Evolutionary conservation across 495 filamentous ascomycete genomes (phyloP), one percentile per base, ranked within the genome.

Genomic region (Aspergillus leporis): DNA sequence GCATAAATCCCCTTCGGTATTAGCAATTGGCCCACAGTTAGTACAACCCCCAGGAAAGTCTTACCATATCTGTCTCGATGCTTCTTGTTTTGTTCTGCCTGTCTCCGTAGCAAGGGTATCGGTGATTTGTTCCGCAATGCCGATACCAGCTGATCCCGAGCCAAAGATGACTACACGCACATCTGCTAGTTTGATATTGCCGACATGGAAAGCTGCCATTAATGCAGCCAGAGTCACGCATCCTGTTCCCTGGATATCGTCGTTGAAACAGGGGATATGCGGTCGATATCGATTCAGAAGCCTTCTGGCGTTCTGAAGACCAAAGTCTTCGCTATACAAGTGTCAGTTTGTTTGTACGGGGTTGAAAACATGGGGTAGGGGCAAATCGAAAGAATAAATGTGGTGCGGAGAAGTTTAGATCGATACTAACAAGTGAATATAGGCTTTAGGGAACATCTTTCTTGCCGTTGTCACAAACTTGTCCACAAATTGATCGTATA

Each of bases 221-320:
- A 96, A 87, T 0, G 87, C 91, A 0, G 91, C 92, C 4, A 96
- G 76, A 0, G 92, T 95, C 3, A 96, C 90, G 36, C 88, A 90
- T 0, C 92, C 92, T 1, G 92, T 96, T 3, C 92, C 92, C 68
- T 96, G 92, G 1, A 96, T 87, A 71, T 96, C 92, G 53, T 96
- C 92, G 59, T 96, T 96, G 79, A 96, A 94, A 69, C 91, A 96
- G 0, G 92, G 78, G 6, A 95, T 85, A 21, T 87, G 59, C 0
- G 85, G 75, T 5, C 85, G 78, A 62, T 91, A 95, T 34, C 82
- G 85, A 56, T 96, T 89, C 8, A 96, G 76, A 5, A 96, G 84
- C 19, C 88, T 79, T 31, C 87, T 70, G 0, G 84, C 84, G 63
- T 87, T 87, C 2, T 60, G 63, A 3, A 85, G 66, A 14, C 83